Conservation (phyloP, 2,329 filamentous ascomycete species). For the Pseudocercospora crystallina region DNA sequence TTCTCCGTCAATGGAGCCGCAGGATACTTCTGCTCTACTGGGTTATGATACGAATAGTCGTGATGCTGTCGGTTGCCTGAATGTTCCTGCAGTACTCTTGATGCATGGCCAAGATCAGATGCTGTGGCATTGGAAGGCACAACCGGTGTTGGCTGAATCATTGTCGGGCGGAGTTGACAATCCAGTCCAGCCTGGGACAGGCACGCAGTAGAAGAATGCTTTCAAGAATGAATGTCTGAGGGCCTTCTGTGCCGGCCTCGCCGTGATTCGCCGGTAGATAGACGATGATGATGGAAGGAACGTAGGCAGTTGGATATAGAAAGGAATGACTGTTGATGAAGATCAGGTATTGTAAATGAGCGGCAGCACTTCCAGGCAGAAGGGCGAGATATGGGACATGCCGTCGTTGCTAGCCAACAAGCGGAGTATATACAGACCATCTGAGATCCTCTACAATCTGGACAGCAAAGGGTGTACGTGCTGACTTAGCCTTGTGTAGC, state of each 20-base stretch:
- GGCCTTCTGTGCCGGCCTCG: slow-evolving; percentile 5
- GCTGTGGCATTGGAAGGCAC: slow-evolving; percentile 43
- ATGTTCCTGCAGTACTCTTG: slow-evolving; percentile 43
- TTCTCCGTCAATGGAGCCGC: slow-evolving; percentile 32
- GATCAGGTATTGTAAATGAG: slow-evolving; percentile 15
- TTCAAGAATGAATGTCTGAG: slow-evolving; percentile 31
- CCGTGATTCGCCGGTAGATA: slow-evolving; percentile 30
- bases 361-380: slow-evolving; percentile 20
- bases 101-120: slow-evolving; percentile 29
- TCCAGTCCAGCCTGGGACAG: slow-evolving; percentile 23
- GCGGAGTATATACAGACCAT: slow-evolving; percentile 26
- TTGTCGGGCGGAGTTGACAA: slow-evolving; percentile 20
- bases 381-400: slow-evolving; percentile 9
- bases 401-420: slow-evolving; percentile 28
- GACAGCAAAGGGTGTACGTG: slow-evolving; percentile 27
- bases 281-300: slow-evolving; percentile 38
- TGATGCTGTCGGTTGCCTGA: slow-evolving; percentile 42
- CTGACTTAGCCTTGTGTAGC: slow-evolving; percentile 36
- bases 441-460: slow-evolving; percentile 8
- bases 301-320: slow-evolving; percentile 39
- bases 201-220: slow-evolving; percentile 44
- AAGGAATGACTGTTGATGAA: slow-evolving; percentile 43
- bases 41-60: slow-evolving; percentile 23
- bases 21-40: slow-evolving; percentile 34
- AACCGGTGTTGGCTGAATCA: slow-evolving; percentile 40